Evolutionary conservation across 176 grass and related monocot genomes (phyloP), one percentile per base, ranked within the genome.

Genomic region (Juncus effusus): DNA sequence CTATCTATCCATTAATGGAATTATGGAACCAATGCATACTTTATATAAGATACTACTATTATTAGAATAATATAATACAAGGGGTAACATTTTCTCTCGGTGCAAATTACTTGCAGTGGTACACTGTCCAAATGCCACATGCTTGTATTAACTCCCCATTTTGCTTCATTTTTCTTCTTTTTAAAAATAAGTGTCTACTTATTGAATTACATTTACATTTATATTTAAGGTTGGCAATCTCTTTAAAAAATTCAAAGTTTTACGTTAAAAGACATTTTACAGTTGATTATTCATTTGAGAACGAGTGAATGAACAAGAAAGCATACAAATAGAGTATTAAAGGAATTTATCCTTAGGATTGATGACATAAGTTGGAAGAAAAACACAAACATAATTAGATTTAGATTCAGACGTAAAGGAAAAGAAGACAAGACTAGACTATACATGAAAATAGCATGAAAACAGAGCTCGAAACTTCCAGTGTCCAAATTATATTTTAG

Each of bases 381-480:
- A 44, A 57, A 72, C 69, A 72, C 42, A 56, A 71, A 41, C 15
- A 60, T 42, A 58, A 72, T 40, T 14, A 58, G 69, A 42, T 72
- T 45, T 72, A 47, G 44, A 47, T 47, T 56, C 14, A 19, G 44
- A 60, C 58, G 54, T 40, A 72, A 59, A 35, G 39, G 40, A 36
- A 72, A 72, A 72, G 69, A 28, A 28, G 1, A 28, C 7, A 72
- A 47, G 69, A 72, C 55, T 58, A 72, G 69, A 72, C 69, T 41
- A 60, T 9, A 60, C 69, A 72, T 72, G 15, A 59, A 59, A 58
- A 58, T 44, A 13, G 36, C 51, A 69, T 38, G 54, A 16, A 36
- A 72, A 5, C 53, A 72, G 5, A 41, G 16, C 55, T 41, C 36
- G 6, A 59, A 60, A 72, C 68, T 59, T 59, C 54, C 40, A 59